Percentiles rank a stretch among this genome's conserved stretches.
Evolutionary conservation across 495 filamentous ascomycete genomes (phyloP).

Genomic region (Trichoderma virens): DNA sequence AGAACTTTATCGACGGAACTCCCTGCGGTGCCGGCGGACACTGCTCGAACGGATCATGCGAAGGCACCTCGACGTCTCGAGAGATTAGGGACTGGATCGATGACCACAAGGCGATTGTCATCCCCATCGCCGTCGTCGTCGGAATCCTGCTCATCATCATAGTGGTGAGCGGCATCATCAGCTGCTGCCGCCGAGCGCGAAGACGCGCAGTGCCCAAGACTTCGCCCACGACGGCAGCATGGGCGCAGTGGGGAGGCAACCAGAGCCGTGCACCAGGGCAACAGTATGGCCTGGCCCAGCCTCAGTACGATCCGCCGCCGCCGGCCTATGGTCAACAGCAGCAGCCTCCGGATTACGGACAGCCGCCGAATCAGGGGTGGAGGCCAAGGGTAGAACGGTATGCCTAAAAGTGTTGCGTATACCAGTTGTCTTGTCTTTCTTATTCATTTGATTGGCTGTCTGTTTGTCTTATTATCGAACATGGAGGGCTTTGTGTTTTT

Average conservation of each 20-base stretch:
- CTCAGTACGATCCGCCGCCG: not conserved
- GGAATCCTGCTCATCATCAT: conserved; percentile 59
- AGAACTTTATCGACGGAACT: conserved; percentile 94
- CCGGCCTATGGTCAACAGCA: conserved; percentile 1
- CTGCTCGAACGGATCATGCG: conserved; percentile 67
- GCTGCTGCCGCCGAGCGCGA: conserved; percentile 41
- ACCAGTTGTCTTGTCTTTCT: not conserved
- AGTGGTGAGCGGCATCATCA: conserved; percentile 51
- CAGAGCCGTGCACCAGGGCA: not conserved
- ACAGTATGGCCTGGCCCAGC: not conserved
- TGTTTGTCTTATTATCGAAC: not conserved
- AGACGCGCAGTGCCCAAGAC: conserved; percentile 11
- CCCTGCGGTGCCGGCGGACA: conserved; percentile 72
- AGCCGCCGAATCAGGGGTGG: conserved; percentile 1
- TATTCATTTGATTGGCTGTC: not conserved
- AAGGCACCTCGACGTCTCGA: conserved; percentile 51
- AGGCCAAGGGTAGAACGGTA: conserved; percentile 3
- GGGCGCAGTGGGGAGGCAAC: conserved; percentile 4
- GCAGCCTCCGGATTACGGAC: conserved; percentile 8
- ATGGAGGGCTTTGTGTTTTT: not conserved
- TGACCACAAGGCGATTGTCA: conserved; percentile 65
- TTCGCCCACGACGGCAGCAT: not conserved
- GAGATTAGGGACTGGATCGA: conserved; percentile 60
- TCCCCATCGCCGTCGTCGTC: conserved; percentile 60
- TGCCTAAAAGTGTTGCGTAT: not conserved